phyloP scores from a whole-genome alignment of 257 asterid species.

The Solanum habrochaites region DNA sequence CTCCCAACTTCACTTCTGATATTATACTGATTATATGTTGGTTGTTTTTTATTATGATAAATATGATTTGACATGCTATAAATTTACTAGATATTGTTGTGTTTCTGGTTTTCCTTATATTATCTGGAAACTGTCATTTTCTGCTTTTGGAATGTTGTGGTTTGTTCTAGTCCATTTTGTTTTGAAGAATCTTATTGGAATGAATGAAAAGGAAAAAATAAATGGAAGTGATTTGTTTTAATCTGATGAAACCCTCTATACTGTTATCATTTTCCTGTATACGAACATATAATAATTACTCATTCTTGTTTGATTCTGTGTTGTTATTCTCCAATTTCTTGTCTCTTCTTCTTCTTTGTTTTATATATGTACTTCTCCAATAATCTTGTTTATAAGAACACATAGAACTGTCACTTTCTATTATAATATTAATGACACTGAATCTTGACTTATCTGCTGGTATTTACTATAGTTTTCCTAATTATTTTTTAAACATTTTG shows the following conservation, averaged over 20 bases:
- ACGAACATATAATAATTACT: slow-evolving; percentile 20
- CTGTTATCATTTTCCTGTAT: slow-evolving; percentile 16
- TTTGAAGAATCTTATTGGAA: slow-evolving; percentile 36
- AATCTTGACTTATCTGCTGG: not conserved
- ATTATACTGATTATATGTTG: not conserved
- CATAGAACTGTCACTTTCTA: not conserved
- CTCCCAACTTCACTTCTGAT: not conserved
- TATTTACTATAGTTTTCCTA: not conserved
- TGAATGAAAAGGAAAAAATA: not conserved
- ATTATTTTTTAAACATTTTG: not conserved
- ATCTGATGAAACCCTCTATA: slow-evolving; percentile 16
- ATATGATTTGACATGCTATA: slow-evolving; percentile 21
- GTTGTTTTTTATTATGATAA: slow-evolving; percentile 8
- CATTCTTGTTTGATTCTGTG: slow-evolving; percentile 34
- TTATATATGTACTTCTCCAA: not conserved
- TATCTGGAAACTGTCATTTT: slow-evolving; percentile 33
- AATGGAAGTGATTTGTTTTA: not conserved
- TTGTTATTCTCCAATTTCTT: slow-evolving; percentile 10
- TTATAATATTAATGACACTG: not conserved
- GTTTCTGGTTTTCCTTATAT: slow-evolving; percentile 8
- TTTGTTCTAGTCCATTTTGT: slow-evolving; percentile 33
- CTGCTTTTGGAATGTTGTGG: slow-evolving; percentile 53
- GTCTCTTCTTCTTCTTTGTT: slow-evolving; percentile 13
- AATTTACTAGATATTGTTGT: slow-evolving; percentile 29
- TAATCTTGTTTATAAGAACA: not conserved